These are phyloP conservation scores for Claviceps fusiformis DNA, from an alignment of 2,329 filamentous ascomycete species.

Conservation along the genomic window DNA sequence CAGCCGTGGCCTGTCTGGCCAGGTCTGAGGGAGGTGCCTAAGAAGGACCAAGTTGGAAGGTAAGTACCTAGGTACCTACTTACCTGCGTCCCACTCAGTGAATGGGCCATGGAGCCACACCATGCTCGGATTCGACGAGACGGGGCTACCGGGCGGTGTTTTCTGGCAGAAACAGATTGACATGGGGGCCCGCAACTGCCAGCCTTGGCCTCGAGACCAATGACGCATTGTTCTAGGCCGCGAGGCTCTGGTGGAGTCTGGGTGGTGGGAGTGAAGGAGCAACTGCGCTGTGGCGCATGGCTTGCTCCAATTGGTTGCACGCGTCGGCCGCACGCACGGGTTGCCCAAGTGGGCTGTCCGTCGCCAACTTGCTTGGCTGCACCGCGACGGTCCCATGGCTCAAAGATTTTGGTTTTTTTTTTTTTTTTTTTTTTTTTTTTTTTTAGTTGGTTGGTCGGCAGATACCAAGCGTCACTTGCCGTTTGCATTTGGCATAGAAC, in stretches of 20 bases:
- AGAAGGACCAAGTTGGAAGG: no score
- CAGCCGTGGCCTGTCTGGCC: not conserved
- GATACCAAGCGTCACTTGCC: not conserved
- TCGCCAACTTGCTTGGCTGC: not conserved
- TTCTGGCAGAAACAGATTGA: slow-evolving; percentile 16
- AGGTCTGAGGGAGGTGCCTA: not conserved
- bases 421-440: slow-evolving; percentile 4
- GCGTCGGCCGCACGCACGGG: not conserved
- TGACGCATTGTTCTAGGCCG: slow-evolving; percentile 17
- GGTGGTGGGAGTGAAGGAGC: not conserved
- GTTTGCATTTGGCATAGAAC: not conserved
- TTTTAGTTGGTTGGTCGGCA: not conserved
- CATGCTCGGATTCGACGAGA: slow-evolving; percentile 1
- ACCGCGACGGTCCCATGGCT: not conserved
- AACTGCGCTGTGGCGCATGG: not conserved
- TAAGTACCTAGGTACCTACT: no score
- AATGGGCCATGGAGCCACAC: no score
- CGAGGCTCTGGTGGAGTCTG: slow-evolving; percentile 8
- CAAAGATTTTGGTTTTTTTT: slow-evolving; percentile 2
- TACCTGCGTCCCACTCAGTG: no score
- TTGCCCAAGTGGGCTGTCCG: not conserved
- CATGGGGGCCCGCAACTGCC: slow-evolving; percentile 10
- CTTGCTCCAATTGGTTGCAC: not conserved
- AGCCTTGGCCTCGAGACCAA: slow-evolving; percentile 14
- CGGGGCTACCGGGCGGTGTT: slow-evolving; percentile 13